These are phyloP conservation scores for Zychaea mexicana DNA, from an alignment of 371 early-diverging fungal species.

Conservation along the genomic window DNA sequence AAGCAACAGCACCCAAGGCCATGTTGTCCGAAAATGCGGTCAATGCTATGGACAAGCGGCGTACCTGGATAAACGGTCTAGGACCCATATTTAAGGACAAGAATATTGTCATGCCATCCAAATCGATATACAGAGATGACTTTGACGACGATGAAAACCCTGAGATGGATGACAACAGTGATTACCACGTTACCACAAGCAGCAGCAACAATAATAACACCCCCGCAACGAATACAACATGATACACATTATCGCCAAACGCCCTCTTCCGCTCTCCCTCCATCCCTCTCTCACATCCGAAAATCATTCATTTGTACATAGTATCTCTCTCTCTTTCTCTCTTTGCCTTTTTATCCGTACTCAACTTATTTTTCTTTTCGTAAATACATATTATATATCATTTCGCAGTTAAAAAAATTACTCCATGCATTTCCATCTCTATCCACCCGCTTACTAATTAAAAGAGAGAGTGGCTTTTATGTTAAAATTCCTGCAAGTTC, in stretches of 20 bases:
- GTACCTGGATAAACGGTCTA: slow-evolving; percentile 45
- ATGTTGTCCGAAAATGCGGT: slow-evolving; percentile 56
- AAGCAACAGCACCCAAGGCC: slow-evolving; percentile 57
- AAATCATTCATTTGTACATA: neutral
- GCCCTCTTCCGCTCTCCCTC: neutral
- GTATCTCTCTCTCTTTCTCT: neutral
- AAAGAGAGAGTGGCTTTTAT: neutral
- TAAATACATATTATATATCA: neutral
- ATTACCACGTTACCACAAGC: too few species aligned
- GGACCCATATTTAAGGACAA: slow-evolving; percentile 45
- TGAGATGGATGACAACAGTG: neutral
- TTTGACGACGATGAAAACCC: slow-evolving; percentile 7
- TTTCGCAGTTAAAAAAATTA: too few species aligned
- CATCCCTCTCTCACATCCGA: neutral
- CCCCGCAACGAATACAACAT: neutral
- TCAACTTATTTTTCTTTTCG: neutral
- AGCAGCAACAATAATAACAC: neutral
- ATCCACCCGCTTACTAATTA: neutral
- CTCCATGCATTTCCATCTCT: neutral
- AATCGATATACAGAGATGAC: slow-evolving; percentile 33
- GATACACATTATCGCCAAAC: neutral
- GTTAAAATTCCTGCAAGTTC: neutral
- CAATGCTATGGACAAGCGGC: slow-evolving; percentile 57
- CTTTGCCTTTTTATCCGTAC: neutral
- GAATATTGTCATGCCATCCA: slow-evolving; percentile 36